phyloP scores from a whole-genome alignment of 2,329 filamentous ascomycete genomes.

The Epichloe aotearoae region DNA sequence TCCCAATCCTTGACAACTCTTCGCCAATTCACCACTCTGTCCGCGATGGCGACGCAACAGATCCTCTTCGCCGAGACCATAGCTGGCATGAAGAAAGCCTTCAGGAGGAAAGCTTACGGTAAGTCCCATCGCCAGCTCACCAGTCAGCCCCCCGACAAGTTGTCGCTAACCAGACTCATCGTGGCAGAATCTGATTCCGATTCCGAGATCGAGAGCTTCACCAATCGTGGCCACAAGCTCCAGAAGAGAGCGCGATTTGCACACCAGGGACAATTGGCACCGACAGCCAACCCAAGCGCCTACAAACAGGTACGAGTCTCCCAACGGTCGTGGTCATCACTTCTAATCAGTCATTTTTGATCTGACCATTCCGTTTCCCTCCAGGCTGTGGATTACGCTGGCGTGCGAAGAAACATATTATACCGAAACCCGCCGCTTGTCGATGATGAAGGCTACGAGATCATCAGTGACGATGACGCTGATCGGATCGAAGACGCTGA shows the following conservation, averaged over 20 bases:
- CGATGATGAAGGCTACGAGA: constrained; percentile 66
- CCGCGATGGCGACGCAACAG: constrained; percentile 38
- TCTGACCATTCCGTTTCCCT: constrained; percentile 12
- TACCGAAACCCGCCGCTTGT: constrained; percentile 58
- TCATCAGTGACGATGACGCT: constrained; percentile 61
- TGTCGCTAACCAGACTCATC: constrained; percentile 11
- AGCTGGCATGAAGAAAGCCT: constrained; percentile 52
- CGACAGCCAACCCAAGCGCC: constrained; percentile 49
- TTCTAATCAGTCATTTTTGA: not conserved
- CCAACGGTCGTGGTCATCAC: constrained; percentile 2
- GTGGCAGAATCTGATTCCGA: constrained; percentile 63
- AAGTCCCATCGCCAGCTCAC: constrained; percentile 8
- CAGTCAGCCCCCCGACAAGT: not conserved
- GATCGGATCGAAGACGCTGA: constrained; percentile 47
- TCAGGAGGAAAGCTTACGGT: constrained; percentile 53
- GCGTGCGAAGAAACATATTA: constrained; percentile 59
- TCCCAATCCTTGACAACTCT: not conserved
- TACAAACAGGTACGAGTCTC: constrained; percentile 52
- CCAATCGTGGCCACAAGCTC: constrained; percentile 67
- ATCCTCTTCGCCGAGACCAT: constrained; percentile 53
- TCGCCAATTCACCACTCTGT: not conserved
- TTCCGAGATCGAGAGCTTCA: constrained; percentile 52
- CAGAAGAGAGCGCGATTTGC: constrained; percentile 63
- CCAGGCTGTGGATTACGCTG: constrained; percentile 60
- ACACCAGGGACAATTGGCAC: constrained; percentile 54